These are phyloP conservation scores for Peronospora farinosa DNA, from an alignment of 352 stramenopile genomes.

Conservation along the genomic window DNA sequence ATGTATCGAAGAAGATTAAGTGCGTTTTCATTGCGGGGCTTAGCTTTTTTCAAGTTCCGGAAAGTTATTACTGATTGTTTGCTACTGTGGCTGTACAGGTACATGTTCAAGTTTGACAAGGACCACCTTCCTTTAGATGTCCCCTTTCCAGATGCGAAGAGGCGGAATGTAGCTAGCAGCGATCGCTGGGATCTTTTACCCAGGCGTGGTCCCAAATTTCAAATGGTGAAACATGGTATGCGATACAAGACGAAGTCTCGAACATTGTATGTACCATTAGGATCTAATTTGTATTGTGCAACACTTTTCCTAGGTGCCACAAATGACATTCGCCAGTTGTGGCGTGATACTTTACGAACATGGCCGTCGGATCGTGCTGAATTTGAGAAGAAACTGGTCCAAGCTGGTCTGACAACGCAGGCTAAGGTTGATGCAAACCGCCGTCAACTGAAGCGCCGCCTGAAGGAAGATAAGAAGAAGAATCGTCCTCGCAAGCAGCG, in stretches of 20 bases:
- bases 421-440: slow-evolving; percentile 77
- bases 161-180: slow-evolving; percentile 48
- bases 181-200: slow-evolving; percentile 72
- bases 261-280: background rate
- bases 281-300: slow-evolving; percentile 6
- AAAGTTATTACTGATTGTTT: background rate
- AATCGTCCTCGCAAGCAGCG: slow-evolving; percentile 72
- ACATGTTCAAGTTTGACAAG: slow-evolving; percentile 82
- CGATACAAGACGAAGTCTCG: background rate
- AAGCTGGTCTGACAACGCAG: slow-evolving; percentile 74
- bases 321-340: slow-evolving; percentile 82
- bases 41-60: background rate
- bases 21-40: slow-evolving; percentile 11
- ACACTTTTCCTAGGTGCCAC: slow-evolving; percentile 44
- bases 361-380: slow-evolving; percentile 71
- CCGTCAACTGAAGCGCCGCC: slow-evolving; percentile 66
- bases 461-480: slow-evolving; percentile 83
- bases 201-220: slow-evolving; percentile 66
- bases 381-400: slow-evolving; percentile 76
- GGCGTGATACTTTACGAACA: slow-evolving; percentile 63
- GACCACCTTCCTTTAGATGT: slow-evolving; percentile 73
- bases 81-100: slow-evolving; percentile 27
- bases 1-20: slow-evolving; percentile 80
- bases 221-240: slow-evolving; percentile 72
- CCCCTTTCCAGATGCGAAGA: slow-evolving; percentile 66